A percentile compares a stretch with the other conserved stretches of the same genome.
phyloP scores from a whole-genome alignment of 768 basidiomycete genomes.

The Trametes meyenii region DNA sequence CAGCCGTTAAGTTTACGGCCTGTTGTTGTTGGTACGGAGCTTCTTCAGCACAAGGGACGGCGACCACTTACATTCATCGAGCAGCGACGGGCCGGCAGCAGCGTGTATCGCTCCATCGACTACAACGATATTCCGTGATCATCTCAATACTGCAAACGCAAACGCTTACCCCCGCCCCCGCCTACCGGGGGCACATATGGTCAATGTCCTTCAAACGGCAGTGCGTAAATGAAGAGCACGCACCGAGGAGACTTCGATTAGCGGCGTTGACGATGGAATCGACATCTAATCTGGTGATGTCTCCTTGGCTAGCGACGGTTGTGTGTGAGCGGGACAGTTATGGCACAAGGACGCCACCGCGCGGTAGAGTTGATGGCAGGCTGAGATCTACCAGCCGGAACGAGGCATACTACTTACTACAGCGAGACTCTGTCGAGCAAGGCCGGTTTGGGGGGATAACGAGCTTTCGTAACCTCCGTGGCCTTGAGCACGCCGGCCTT shows the following conservation, averaged over 20 bases:
- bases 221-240: conserved; percentile 12
- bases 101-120: conserved; percentile 84
- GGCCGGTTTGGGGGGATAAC: conserved; percentile 40
- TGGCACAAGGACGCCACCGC: conserved; percentile 12
- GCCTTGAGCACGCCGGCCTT: conserved; percentile 42
- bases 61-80: conserved; percentile 65
- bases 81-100: conserved; percentile 67
- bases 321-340: conserved; percentile 1
- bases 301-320: conserved; percentile 60
- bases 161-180: conserved; percentile 69
- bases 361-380: conserved; percentile 2
- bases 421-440: conserved; percentile 66
- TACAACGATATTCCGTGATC: conserved; percentile 31
- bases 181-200: conserved; percentile 43
- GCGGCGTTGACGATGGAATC: conserved; percentile 86
- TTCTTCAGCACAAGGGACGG: not conserved
- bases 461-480: conserved; percentile 36
- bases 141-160: not conserved
- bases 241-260: conserved; percentile 71
- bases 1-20: conserved; percentile 70
- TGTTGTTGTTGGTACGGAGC: conserved; percentile 30
- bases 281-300: conserved; percentile 72
- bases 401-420: conserved; percentile 52
- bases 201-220: conserved; percentile 11
- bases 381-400: not conserved